These are phyloP conservation scores for Phytopythium cucurbitacearum DNA, from an alignment of 352 stramenopile genomes.

Conservation along the genomic window DNA sequence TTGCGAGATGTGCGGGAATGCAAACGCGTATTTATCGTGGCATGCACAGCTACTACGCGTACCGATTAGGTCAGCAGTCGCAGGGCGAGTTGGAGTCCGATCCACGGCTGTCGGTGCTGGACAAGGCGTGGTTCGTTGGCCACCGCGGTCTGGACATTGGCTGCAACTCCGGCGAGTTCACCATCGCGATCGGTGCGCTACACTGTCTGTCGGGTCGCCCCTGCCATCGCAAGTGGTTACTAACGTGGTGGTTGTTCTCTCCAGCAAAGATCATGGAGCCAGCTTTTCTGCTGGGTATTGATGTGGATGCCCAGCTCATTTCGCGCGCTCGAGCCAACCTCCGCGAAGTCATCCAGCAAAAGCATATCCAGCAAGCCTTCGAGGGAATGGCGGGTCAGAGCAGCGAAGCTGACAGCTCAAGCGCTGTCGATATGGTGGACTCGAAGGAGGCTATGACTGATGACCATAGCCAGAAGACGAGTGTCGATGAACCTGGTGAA, in stretches of 20 bases:
- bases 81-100: conserved; percentile 51
- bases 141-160: conserved; percentile 73
- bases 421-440: background rate
- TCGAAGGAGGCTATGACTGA: background rate
- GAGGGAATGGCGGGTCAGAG: conserved; percentile 21
- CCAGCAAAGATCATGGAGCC: conserved; percentile 47
- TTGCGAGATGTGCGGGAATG: background rate
- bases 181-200: conserved; percentile 53
- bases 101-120: conserved; percentile 48
- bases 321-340: conserved; percentile 50
- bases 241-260: background rate
- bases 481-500: conserved; percentile 3
- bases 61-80: conserved; percentile 55
- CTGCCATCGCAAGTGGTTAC: background rate
- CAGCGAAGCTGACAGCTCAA: background rate
- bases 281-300: conserved; percentile 59
- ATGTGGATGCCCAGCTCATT: conserved; percentile 69
- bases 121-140: conserved; percentile 57
- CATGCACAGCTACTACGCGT: conserved; percentile 64
- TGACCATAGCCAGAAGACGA: conserved; percentile 2
- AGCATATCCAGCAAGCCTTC: conserved; percentile 54
- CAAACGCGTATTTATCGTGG: background rate
- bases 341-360: conserved; percentile 58
- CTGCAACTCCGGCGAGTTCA: conserved; percentile 82
- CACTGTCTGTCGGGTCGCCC: background rate